Evolutionary conservation across 2,329 filamentous ascomycete species (phyloP).

Genomic region (Diaporthe helianthi): DNA sequence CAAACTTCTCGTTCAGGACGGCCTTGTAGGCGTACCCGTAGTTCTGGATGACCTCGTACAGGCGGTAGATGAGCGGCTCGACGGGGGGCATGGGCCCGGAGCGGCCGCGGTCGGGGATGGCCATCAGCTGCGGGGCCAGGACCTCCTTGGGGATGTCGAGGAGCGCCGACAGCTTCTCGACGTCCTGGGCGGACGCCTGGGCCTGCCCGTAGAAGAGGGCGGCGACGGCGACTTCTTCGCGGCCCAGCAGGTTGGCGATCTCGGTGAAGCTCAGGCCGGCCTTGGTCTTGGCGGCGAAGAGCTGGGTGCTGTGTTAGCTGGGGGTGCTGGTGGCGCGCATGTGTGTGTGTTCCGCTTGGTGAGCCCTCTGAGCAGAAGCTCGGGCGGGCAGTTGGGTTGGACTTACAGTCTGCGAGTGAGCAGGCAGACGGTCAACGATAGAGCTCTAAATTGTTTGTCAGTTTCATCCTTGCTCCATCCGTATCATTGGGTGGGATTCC

Average conservation of each 20-base stretch:
- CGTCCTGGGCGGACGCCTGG: slow-evolving; percentile 57
- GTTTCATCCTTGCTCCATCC: background rate
- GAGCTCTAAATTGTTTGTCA: slow-evolving; percentile 46
- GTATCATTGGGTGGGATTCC: slow-evolving; percentile 10
- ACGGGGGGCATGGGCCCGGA: slow-evolving; percentile 83
- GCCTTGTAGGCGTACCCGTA: slow-evolving; percentile 97
- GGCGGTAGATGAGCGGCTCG: slow-evolving; percentile 86
- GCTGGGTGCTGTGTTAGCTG: slow-evolving; percentile 41
- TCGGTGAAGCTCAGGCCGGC: slow-evolving; percentile 80
- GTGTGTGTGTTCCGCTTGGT: background rate
- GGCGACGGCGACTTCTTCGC: slow-evolving; percentile 83
- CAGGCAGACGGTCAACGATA: slow-evolving; percentile 72
- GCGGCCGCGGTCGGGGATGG: slow-evolving; percentile 81
- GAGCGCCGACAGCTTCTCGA: slow-evolving; percentile 65
- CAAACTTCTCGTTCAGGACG: slow-evolving; percentile 93
- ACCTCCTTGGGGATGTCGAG: slow-evolving; percentile 56
- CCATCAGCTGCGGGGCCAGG: slow-evolving; percentile 69
- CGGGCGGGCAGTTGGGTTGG: no score
- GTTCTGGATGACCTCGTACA: slow-evolving; percentile 96
- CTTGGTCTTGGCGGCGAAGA: slow-evolving; percentile 81
- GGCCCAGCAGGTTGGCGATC: slow-evolving; percentile 75
- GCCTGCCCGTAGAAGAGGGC: slow-evolving; percentile 87
- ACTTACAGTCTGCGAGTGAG: slow-evolving; percentile 63
- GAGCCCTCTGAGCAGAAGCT: background rate
- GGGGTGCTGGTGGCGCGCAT: background rate